A percentile compares a stretch with the other conserved stretches of the same genome.
These are phyloP conservation scores for Prinsepia uniflora DNA, from an alignment of 306 rosid genomes.

Conservation along the genomic window DNA sequence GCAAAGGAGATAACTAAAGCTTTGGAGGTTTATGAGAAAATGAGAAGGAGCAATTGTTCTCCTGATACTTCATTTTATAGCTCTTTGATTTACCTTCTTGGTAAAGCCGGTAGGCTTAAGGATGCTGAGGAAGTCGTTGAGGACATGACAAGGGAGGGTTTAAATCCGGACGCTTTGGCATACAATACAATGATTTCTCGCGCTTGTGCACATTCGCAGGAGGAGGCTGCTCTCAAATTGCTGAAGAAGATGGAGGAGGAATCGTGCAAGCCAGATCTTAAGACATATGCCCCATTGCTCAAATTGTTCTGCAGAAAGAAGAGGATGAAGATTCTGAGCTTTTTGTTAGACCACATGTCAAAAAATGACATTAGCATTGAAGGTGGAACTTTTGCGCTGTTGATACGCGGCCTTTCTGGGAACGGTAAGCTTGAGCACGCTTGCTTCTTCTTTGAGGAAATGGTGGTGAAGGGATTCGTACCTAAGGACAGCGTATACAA, in stretches of 20 bases:
- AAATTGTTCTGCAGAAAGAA: constrained; percentile 82
- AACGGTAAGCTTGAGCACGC: constrained; percentile 52
- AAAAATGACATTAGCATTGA: constrained; percentile 57
- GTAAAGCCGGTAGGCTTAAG: constrained; percentile 29
- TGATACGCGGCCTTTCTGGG: constrained; percentile 49
- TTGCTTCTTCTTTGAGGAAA: constrained; percentile 54
- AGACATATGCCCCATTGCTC: constrained; percentile 72
- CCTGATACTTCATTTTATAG: constrained; percentile 26
- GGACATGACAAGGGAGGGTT: constrained; percentile 23
- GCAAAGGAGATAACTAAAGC: constrained; percentile 28
- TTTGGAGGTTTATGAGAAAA: constrained; percentile 21
- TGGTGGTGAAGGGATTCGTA: constrained; percentile 34
- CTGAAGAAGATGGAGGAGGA: constrained; percentile 76
- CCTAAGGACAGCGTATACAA: constrained; percentile 34
- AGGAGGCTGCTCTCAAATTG: constrained; percentile 78
- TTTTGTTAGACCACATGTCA: constrained; percentile 76
- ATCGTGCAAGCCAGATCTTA: constrained; percentile 46
- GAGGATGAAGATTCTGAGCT: constrained; percentile 71
- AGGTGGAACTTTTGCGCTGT: constrained; percentile 49
- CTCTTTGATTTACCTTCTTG: constrained; percentile 23
- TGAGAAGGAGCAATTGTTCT: constrained; percentile 18
- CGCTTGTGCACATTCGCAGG: constrained; percentile 61
- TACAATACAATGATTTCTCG: constrained; percentile 57
- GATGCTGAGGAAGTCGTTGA: constrained; percentile 20
- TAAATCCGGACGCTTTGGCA: constrained; percentile 38